phyloP scores from a whole-genome alignment of 768 basidiomycete genomes.

The Boletus fagicola region DNA sequence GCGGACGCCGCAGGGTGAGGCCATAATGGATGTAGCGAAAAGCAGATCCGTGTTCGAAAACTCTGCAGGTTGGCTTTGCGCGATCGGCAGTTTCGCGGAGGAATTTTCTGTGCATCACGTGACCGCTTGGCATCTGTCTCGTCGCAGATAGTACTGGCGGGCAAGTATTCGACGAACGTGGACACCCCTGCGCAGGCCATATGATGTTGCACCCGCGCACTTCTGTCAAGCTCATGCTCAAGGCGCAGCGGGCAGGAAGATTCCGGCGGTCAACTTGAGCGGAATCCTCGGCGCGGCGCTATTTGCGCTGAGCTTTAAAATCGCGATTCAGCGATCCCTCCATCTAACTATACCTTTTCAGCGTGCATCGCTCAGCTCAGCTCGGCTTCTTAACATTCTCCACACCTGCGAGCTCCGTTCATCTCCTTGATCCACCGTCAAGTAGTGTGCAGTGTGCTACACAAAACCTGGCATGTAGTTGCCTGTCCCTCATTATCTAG shows the following conservation, averaged over 20 bases:
- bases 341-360: not conserved
- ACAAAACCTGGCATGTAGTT: conserved; percentile 10
- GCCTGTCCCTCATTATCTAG: not conserved
- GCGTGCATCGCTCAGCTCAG: not conserved
- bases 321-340: conserved; percentile 15
- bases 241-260: not conserved
- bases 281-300: conserved; percentile 20
- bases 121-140: not conserved
- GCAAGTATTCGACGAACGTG: not conserved
- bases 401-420: not conserved
- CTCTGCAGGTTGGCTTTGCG: not conserved
- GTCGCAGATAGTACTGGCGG: not conserved
- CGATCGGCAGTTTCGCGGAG: conserved; percentile 11
- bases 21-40: conserved; percentile 11
- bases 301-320: conserved; percentile 22
- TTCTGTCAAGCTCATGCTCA: not conserved
- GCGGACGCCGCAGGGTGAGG: conserved; percentile 25
- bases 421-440: conserved; percentile 6
- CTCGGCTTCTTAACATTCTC: not conserved
- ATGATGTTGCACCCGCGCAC: not conserved
- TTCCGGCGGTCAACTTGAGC: conserved; percentile 15
- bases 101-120: conserved; percentile 3
- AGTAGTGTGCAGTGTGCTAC: not conserved
- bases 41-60: conserved; percentile 17
- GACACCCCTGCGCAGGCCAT: not conserved